Evolutionary conservation across 495 filamentous ascomycete species (phyloP), one percentile per base, ranked within the genome.

Genomic region (Penicillium silybi): DNA sequence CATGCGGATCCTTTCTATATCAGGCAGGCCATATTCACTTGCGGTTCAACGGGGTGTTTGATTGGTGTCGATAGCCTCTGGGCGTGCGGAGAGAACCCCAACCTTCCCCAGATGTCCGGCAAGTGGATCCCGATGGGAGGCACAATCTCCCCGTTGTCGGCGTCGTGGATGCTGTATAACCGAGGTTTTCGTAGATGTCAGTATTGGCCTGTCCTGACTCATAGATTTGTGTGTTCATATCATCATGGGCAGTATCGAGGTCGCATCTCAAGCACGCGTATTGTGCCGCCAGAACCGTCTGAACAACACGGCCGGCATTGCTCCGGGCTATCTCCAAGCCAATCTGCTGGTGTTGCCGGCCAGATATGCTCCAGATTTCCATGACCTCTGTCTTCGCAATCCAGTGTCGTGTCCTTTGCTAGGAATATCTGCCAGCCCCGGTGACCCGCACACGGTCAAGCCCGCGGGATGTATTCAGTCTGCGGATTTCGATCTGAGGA

Each of bases 371-470:
- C 8, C 56, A 6, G 73, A 81, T 48, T 85, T 84, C 53, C 67
- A 72, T 15, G 47, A 69, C 26, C 73, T 82, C 23, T 84, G 79
- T 57, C 63, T 65, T 1, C 68, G 80, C 44, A 84, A 81, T 53
- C 77, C 79, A 6, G 77, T 83, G n/a, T 70, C 80, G 1, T 83
- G 82, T 54, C 82, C 80, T 0, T 61, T 85, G 3, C 61, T 84
- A 19, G 77, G 69, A 44, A 60, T 71, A 19, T 64, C 60, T 4
- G 48, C 53, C 1, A 35, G 22, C 0, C 52, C 58, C 0, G 68
- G 57, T 17, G 48, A 62, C 26, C 49, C 61, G 0, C 48, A 54
- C 37, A 29, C 34, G 16, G 35, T 70, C 29, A 27, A 46, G 19
- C 65, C 67, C 0, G 10, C 55, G 5, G 35, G 41, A n/a, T 67